phyloP scores from a whole-genome alignment of 1,284 basidiomycete species.

The Leccinum griseonigrum region DNA sequence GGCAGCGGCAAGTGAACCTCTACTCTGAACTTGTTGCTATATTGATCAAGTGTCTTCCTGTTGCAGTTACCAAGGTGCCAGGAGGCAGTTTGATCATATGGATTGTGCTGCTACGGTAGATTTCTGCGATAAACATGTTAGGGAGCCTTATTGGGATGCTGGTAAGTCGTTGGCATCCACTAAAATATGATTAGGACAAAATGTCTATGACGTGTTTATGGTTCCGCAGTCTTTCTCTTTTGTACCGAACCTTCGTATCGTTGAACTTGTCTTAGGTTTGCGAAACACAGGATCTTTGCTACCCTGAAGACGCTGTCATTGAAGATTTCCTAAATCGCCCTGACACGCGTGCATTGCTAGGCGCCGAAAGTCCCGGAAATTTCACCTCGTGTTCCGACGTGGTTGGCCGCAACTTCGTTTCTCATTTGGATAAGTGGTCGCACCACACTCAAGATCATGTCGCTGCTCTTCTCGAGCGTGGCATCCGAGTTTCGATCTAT shows the following conservation, averaged over 20 bases:
- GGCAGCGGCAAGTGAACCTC: slow-evolving; percentile 42
- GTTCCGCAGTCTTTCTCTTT: slow-evolving; percentile 26
- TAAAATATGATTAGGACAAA: slow-evolving; percentile 41
- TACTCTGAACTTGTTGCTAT: background rate
- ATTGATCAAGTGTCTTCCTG: background rate
- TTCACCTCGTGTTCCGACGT: slow-evolving; percentile 56
- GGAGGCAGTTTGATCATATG: slow-evolving; percentile 53
- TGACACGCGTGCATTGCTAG: slow-evolving; percentile 53
- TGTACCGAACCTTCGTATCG: background rate
- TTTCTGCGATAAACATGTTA: slow-evolving; percentile 64
- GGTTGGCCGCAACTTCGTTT: slow-evolving; percentile 49
- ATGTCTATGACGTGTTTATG: slow-evolving; percentile 75
- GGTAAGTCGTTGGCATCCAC: background rate
- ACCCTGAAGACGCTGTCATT: slow-evolving; percentile 50
- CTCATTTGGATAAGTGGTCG: slow-evolving; percentile 59
- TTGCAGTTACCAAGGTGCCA: slow-evolving; percentile 56
- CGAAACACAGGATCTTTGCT: slow-evolving; percentile 52
- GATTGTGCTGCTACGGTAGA: slow-evolving; percentile 56
- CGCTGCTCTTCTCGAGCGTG: slow-evolving; percentile 68
- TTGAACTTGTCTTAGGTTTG: slow-evolving; percentile 40
- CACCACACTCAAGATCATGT: slow-evolving; percentile 65
- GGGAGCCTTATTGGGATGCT: slow-evolving; percentile 40
- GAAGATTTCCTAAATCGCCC: slow-evolving; percentile 56
- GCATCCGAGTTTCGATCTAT: slow-evolving; percentile 70
- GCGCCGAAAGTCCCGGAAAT: slow-evolving; percentile 51